A percentile compares a stretch with the other conserved stretches of the same genome.
phyloP scores from a whole-genome alignment of 2,329 filamentous ascomycete species.

The Lachnellula hyalina region DNA sequence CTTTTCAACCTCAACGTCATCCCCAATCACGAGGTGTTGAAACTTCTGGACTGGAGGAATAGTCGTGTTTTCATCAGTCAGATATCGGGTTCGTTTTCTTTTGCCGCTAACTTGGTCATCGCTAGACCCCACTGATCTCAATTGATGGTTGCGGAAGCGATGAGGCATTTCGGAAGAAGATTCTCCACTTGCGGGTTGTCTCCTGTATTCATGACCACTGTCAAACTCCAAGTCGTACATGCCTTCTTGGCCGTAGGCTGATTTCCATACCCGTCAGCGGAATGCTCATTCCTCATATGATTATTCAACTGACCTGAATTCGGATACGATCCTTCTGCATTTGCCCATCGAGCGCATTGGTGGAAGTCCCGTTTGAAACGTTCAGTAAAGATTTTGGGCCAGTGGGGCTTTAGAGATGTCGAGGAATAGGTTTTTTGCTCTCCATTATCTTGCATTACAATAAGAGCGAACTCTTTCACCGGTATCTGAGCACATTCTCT shows the following conservation, averaged over 20 bases:
- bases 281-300: background rate
- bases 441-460: slow-evolving; percentile 22
- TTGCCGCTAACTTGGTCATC: slow-evolving; percentile 17
- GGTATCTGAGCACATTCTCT: slow-evolving; percentile 21
- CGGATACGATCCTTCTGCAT: slow-evolving; percentile 7
- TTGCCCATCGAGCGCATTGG: slow-evolving; percentile 7
- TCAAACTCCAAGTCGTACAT: slow-evolving; percentile 19
- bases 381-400: slow-evolving; percentile 18
- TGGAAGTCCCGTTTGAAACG: slow-evolving; percentile 14
- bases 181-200: slow-evolving; percentile 12
- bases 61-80: slow-evolving; percentile 15
- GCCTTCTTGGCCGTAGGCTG: slow-evolving; percentile 19
- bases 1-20: slow-evolving; percentile 48
- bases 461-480: slow-evolving; percentile 24
- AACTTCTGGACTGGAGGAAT: slow-evolving; percentile 19
- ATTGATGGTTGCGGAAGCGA: slow-evolving; percentile 10
- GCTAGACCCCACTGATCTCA: slow-evolving; percentile 22
- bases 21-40: slow-evolving; percentile 44
- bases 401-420: slow-evolving; percentile 15
- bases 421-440: slow-evolving; percentile 22
- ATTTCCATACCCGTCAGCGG: background rate
- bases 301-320: background rate
- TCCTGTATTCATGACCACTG: slow-evolving; percentile 10
- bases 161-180: slow-evolving; percentile 17
- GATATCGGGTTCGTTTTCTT: slow-evolving; percentile 18